Conservation (phyloP, 108 stramenopile species). For the Cyclotella baltica region DNA sequence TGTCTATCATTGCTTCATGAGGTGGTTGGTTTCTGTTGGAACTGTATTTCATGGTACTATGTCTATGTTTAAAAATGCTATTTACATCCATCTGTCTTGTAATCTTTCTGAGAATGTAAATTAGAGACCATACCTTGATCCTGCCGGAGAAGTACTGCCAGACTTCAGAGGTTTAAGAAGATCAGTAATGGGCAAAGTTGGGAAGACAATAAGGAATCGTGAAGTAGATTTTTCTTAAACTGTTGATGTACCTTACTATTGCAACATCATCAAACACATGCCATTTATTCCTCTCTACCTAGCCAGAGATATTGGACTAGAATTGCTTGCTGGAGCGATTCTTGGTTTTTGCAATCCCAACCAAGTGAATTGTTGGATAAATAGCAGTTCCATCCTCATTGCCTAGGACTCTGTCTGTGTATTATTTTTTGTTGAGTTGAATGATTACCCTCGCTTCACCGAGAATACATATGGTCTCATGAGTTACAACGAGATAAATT, state of each 20-base stretch:
- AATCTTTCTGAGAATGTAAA: neutral
- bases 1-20: neutral
- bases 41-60: neutral
- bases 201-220: neutral
- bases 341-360: neutral
- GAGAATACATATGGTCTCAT: no score
- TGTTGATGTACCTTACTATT: neutral
- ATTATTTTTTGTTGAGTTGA: no score
- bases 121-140: neutral
- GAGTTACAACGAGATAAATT: no score
- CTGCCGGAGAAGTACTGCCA: neutral
- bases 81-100: neutral
- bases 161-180: neutral
- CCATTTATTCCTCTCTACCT: neutral
- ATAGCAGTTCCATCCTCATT: no score
- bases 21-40: neutral
- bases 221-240: neutral
- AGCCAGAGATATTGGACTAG: neutral
- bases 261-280: neutral
- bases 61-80: neutral
- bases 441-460: no score
- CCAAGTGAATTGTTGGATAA: neutral
- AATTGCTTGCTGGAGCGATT: neutral
- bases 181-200: neutral
- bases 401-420: no score